Base-by-base conservation (phyloP, 1,284 basidiomycete genomes). In the Leccinum proliferum region DNA sequence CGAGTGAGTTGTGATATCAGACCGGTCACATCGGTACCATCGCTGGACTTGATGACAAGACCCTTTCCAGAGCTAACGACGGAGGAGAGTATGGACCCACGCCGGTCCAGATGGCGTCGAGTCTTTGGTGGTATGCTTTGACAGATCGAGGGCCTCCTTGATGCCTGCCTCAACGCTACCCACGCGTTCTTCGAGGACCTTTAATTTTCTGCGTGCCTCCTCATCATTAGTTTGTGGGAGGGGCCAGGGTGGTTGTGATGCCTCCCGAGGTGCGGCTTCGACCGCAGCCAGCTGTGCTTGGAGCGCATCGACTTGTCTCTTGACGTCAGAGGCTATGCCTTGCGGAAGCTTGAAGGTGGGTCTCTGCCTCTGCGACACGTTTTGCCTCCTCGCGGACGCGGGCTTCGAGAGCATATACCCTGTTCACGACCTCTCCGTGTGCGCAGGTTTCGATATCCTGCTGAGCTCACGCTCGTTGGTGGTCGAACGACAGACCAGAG, bases 21-120 rank as follows among this genome's bases (percentile, higher is more conserved):
- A 12, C 80, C 77, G 0, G 87, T 88, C 58, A 94, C 80, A 69
- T 94, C 91, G 62, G 88, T 84, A 1, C 92, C 92, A 21, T 92
- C 88, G 21, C 81, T 75, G 2, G 88, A 83, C 72, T 89, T 92
- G 80, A 93, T 88, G 9, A 79, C 87, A 59, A 92, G 67, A 4
- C 77, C 78, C 61, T 77, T 78, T 39, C 80, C 79, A 25, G 79
- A 71, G 18, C 75, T 78, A 21, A 77, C 71, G 32, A 72, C 76
- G 7, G 76, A 72, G 32, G 67, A 76, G 25, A 82, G 68, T 64
- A 80, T 81, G 63, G 76, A 77, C 81, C 81, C 81, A 83, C 5
- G 75, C 73, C 34, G 73, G 71, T 2, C 69, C 73, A 57, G 71
- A 70, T 50, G 74, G 62, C 2, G 69, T 59, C 69, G 60, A 70